Evolutionary conservation across 345 rosid species (phyloP).

Genomic region (Salix koriyanagi): DNA sequence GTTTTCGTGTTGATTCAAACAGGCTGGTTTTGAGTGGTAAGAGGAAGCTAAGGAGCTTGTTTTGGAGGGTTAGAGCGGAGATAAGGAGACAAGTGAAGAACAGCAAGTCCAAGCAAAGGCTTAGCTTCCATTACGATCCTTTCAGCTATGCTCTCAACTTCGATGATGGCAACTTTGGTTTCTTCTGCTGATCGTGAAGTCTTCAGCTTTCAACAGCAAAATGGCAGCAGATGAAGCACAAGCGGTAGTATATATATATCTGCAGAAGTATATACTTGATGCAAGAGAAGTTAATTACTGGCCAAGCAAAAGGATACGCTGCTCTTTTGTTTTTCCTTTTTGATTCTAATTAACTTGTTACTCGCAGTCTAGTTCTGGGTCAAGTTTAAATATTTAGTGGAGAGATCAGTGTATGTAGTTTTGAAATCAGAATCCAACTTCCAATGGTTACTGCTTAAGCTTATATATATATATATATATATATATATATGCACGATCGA

Average conservation of each 20-base stretch:
- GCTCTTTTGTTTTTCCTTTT: no score
- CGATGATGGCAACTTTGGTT: constrained; percentile 61
- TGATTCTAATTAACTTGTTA: no score
- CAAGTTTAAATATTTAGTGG: no score
- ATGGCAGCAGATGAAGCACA: not conserved
- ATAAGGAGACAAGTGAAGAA: constrained; percentile 41
- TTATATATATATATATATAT: no score
- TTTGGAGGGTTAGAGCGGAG: constrained; percentile 58
- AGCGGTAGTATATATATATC: not conserved
- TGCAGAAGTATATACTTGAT: no score
- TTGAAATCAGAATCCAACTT: no score
- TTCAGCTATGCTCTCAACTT: constrained; percentile 85
- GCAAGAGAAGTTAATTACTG: no score
- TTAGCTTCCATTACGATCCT: constrained; percentile 64
- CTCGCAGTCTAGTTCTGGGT: no score
- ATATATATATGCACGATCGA: no score
- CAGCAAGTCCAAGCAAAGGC: constrained; percentile 32
- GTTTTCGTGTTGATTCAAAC: constrained; percentile 32
- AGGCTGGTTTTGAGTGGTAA: constrained; percentile 37
- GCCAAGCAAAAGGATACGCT: no score
- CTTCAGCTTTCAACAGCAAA: not conserved
- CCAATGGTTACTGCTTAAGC: no score
- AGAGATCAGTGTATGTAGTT: no score
- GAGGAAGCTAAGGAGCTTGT: constrained; percentile 49
- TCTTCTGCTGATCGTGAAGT: constrained; percentile 38